These are phyloP conservation scores for Phytophthora litchii DNA, from an alignment of 352 stramenopile genomes.

Conservation along the genomic window DNA sequence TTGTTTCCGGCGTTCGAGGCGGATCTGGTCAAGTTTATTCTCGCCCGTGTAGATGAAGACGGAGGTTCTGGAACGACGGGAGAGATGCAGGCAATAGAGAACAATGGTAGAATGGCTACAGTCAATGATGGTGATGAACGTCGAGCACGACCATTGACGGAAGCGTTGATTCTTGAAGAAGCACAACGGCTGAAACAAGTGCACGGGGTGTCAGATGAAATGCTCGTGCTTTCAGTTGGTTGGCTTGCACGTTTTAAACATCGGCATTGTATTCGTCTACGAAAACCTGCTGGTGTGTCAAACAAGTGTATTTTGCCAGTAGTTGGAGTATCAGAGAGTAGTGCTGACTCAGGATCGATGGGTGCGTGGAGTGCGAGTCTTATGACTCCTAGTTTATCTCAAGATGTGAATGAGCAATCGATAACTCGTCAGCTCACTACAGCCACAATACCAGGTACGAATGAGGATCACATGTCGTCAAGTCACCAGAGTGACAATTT, in stretches of 20 bases:
- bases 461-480: conserved; percentile 4
- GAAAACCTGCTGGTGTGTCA: conserved; percentile 39
- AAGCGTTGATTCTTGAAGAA: conserved; percentile 78
- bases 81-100: not conserved
- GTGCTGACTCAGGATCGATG: conserved; percentile 1
- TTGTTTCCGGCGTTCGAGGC: conserved; percentile 74
- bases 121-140: not conserved
- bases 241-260: conserved; percentile 80
- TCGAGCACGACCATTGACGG: conserved; percentile 42
- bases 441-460: not conserved
- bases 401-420: not conserved
- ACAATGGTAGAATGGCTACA: not conserved
- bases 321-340: not conserved
- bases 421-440: not conserved
- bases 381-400: conserved; percentile 4
- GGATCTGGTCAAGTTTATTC: conserved; percentile 65
- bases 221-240: conserved; percentile 74
- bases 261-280: conserved; percentile 70
- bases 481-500: conserved; percentile 6
- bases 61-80: not conserved
- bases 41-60: conserved; percentile 25
- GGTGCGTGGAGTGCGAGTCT: conserved; percentile 13
- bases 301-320: conserved; percentile 14
- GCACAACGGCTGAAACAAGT: conserved; percentile 72
- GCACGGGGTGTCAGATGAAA: conserved; percentile 65